Conservation (phyloP, 208 protist species). For the Leishmania aethiopica region DNA sequence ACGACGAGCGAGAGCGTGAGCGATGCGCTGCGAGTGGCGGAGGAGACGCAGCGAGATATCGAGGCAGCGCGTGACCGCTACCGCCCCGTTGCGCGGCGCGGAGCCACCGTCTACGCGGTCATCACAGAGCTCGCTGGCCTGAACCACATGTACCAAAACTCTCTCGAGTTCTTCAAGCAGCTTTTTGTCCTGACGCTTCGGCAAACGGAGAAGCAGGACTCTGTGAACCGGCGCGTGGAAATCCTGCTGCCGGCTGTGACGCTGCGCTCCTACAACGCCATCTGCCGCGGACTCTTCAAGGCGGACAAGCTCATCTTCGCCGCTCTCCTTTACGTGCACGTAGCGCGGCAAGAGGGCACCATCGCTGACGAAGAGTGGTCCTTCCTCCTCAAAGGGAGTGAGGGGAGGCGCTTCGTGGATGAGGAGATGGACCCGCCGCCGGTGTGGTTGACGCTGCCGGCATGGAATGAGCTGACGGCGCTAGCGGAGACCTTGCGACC, state of each 20-base stretch:
- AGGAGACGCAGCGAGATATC: conserved; percentile 95
- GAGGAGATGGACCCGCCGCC: conserved; percentile 76
- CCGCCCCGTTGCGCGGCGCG: conserved; percentile 92
- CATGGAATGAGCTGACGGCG: conserved; percentile 93
- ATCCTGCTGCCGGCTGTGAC: conserved; percentile 88
- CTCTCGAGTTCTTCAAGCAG: conserved; percentile 92
- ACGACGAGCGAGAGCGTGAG: conserved; percentile 91
- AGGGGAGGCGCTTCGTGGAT: conserved; percentile 70
- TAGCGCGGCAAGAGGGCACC: conserved; percentile 73
- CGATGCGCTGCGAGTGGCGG: conserved; percentile 87
- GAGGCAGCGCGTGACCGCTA: conserved; percentile 93
- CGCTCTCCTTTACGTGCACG: conserved; percentile 93
- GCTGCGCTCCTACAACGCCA: conserved; percentile 90
- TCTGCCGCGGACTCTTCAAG: conserved; percentile 96
- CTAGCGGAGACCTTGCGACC: conserved; percentile 78
- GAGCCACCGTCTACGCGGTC: conserved; percentile 95
- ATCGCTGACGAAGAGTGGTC: conserved; percentile 85
- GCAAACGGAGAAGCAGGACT: conserved; percentile 78
- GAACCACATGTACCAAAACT: conserved; percentile 96
- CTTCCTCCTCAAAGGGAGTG: conserved; percentile 91
- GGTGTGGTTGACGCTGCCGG: conserved; percentile 85
- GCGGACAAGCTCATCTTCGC: conserved; percentile 96
- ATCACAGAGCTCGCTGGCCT: conserved; percentile 89
- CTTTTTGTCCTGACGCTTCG: conserved; percentile 92
- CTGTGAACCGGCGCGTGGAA: conserved; percentile 79